Percentiles rank a stretch among this genome's conserved stretches.
Conservation (phyloP, 805 yeast genomes). For the Candida quercuum region DNA sequence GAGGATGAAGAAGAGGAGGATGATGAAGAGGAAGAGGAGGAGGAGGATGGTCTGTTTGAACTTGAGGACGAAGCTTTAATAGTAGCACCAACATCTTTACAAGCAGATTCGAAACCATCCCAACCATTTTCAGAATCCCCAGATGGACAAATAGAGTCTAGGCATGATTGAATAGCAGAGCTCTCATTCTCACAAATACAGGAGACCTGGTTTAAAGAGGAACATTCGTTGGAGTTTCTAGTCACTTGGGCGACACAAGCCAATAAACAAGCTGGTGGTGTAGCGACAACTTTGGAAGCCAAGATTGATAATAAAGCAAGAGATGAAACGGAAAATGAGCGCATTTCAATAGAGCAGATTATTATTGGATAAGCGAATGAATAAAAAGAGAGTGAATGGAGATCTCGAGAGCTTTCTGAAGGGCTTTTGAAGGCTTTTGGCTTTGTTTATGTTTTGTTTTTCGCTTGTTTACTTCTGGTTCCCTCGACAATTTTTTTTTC, state of each 20-base stretch:
- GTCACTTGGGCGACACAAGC: slow-evolving; percentile 80
- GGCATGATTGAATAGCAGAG: slow-evolving; percentile 51
- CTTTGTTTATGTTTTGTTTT: not conserved
- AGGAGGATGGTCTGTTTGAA: too few species aligned
- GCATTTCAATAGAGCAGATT: not conserved
- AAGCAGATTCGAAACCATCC: slow-evolving; percentile 48
- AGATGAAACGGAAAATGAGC: not conserved
- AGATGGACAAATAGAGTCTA: slow-evolving; percentile 63
- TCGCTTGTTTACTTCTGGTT: not conserved
- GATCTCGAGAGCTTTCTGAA: too few species aligned
- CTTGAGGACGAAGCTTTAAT: too few species aligned
- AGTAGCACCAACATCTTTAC: slow-evolving; percentile 41
- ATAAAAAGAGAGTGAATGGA: not conserved
- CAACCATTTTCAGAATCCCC: slow-evolving; percentile 54
- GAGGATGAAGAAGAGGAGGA: slow-evolving; percentile 29
- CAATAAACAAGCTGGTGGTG: slow-evolving; percentile 89
- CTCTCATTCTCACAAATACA: slow-evolving; percentile 65
- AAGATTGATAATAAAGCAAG: slow-evolving; percentile 3
- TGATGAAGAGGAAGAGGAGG: not conserved
- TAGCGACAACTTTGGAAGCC: slow-evolving; percentile 33
- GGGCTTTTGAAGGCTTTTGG: too few species aligned
- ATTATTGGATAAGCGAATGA: too few species aligned
- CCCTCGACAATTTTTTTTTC: not conserved
- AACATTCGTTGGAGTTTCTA: slow-evolving; percentile 48
- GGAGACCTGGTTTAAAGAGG: slow-evolving; percentile 53